phyloP scores from a whole-genome alignment of 768 basidiomycete species.

The Xerocomus potaroensis region DNA sequence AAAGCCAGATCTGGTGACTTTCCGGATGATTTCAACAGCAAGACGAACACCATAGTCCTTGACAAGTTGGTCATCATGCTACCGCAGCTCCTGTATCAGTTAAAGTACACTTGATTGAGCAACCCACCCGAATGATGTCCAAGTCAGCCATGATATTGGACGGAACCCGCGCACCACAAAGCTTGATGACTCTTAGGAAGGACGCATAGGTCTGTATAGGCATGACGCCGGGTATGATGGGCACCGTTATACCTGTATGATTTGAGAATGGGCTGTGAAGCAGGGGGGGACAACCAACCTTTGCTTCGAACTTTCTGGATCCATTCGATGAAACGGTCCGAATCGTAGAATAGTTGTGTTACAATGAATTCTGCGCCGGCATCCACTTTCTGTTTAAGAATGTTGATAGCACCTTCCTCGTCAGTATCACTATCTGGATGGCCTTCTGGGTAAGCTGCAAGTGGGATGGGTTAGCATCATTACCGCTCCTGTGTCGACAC shows the following conservation, averaged over 20 bases:
- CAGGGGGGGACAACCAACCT: conserved; percentile 43
- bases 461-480: background rate
- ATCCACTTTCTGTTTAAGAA: conserved; percentile 83
- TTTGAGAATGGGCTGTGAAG: conserved; percentile 5
- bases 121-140: conserved; percentile 68
- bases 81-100: background rate
- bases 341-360: conserved; percentile 96
- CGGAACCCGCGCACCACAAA: conserved; percentile 81
- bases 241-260: conserved; percentile 75
- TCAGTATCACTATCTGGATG: conserved; percentile 58
- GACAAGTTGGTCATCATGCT: conserved; percentile 92
- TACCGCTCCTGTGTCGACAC: background rate
- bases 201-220: conserved; percentile 96
- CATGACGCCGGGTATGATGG: conserved; percentile 95
- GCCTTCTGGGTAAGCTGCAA: conserved; percentile 85
- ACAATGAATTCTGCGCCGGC: conserved; percentile 95
- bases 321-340: conserved; percentile 84
- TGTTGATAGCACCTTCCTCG: conserved; percentile 60
- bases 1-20: conserved; percentile 49
- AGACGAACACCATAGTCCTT: conserved; percentile 93
- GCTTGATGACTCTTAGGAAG: conserved; percentile 84
- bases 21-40: conserved; percentile 74
- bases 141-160: conserved; percentile 58
- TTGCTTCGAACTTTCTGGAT: conserved; percentile 59
- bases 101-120: background rate